Percentiles rank a stretch among this genome's conserved stretches.
These are phyloP conservation scores for Euphorbia schlechtendalii DNA, from an alignment of 441 rosid species.

Conservation along the genomic window DNA sequence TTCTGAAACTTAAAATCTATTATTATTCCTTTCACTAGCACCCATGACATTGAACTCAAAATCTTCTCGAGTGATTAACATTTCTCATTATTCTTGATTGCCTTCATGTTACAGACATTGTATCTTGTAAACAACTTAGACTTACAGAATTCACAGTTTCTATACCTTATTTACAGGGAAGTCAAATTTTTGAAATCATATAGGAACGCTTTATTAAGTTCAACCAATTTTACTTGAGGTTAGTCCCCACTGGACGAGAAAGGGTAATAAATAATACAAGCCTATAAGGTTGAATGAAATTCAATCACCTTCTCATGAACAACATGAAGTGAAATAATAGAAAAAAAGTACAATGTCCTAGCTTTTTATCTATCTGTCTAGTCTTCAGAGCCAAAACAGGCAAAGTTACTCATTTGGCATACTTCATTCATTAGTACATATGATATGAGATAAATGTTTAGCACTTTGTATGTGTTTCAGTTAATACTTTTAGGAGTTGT, in stretches of 20 bases:
- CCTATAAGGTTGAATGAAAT: too few species aligned
- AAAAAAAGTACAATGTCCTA: too few species aligned
- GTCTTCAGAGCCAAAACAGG: too few species aligned
- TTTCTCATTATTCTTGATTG: neutral
- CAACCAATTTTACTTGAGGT: conserved; percentile 1
- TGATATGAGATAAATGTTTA: neutral
- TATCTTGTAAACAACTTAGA: neutral
- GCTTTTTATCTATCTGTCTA: too few species aligned
- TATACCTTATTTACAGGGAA: neutral
- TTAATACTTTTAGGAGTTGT: conserved; percentile 8
- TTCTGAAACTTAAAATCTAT: too few species aligned
- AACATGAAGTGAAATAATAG: too few species aligned
- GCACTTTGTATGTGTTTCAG: neutral
- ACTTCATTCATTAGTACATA: neutral
- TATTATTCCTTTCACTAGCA: neutral
- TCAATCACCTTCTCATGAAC: too few species aligned
- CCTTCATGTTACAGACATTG: too few species aligned
- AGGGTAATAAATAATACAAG: too few species aligned
- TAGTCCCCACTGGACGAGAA: neutral
- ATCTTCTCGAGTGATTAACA: neutral
- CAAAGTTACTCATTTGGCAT: too few species aligned
- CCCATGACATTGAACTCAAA: neutral
- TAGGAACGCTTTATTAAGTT: neutral
- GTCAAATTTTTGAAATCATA: neutral
- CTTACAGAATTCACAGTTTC: neutral